A percentile compares a stretch with the other conserved stretches of the same genome.
Conservation (phyloP, 306 rosid genomes). For the Betula pendula region DNA sequence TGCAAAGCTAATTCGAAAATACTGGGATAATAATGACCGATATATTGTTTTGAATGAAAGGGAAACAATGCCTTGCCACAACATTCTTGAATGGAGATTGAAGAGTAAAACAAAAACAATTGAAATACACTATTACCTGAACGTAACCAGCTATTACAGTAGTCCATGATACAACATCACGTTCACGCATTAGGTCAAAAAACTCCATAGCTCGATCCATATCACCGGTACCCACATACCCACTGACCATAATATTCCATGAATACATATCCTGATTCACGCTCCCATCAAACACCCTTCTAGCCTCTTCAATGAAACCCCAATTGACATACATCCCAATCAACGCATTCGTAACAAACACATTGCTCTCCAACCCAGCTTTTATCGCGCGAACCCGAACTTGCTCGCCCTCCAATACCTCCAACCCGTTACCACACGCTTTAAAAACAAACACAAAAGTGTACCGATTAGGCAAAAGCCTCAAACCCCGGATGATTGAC, state of each 20-base stretch:
- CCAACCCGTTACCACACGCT: conserved; percentile 59
- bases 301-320: conserved; percentile 44
- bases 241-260: conserved; percentile 66
- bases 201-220: conserved; percentile 44
- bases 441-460: conserved; percentile 54
- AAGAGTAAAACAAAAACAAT: not conserved
- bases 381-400: conserved; percentile 49
- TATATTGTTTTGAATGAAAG: not conserved
- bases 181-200: conserved; percentile 54
- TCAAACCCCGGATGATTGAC: conserved; percentile 24
- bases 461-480: conserved; percentile 43
- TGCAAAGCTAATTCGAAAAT: not conserved
- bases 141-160: conserved; percentile 68
- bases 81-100: not conserved
- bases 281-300: conserved; percentile 47
- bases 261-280: conserved; percentile 51
- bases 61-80: not conserved
- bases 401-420: conserved; percentile 51
- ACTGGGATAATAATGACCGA: not conserved
- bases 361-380: conserved; percentile 52
- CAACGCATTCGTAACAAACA: conserved; percentile 61
- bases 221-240: conserved; percentile 43
- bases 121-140: conserved; percentile 43
- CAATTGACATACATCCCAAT: conserved; percentile 59
- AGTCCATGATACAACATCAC: conserved; percentile 70